Conservation (phyloP, 495 filamentous ascomycete species). For the Aspergillus homomorphus region DNA sequence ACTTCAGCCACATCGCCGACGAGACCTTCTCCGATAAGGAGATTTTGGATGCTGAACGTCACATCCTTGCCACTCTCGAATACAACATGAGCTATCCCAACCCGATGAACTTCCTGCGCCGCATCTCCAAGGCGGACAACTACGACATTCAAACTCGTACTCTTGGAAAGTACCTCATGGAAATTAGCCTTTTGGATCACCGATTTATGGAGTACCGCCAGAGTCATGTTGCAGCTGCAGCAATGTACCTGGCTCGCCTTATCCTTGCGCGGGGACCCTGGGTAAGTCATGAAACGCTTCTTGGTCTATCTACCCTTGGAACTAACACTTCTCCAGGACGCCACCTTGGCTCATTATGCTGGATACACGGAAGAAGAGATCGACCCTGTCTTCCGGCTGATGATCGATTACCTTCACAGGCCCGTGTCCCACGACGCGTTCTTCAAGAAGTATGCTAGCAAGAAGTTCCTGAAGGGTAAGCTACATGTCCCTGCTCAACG, state of each 20-base stretch:
- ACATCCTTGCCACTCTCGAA: slow-evolving; percentile 82
- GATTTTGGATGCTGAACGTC: slow-evolving; percentile 95
- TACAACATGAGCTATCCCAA: slow-evolving; percentile 99
- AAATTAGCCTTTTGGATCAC: slow-evolving; percentile 93
- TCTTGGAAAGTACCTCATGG: slow-evolving; percentile 96
- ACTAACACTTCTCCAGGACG: slow-evolving; percentile 56
- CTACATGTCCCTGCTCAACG: background rate
- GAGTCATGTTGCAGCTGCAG: slow-evolving; percentile 83
- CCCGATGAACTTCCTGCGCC: slow-evolving; percentile 98
- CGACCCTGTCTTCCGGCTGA: slow-evolving; percentile 83
- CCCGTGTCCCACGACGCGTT: slow-evolving; percentile 94
- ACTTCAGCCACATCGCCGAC: slow-evolving; percentile 95
- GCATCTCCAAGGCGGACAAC: slow-evolving; percentile 97
- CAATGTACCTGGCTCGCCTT: slow-evolving; percentile 91
- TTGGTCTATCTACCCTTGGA: background rate
- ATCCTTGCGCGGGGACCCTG: slow-evolving; percentile 87
- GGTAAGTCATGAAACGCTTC: slow-evolving; percentile 54
- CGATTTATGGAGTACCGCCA: slow-evolving; percentile 83
- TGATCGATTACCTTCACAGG: slow-evolving; percentile 89
- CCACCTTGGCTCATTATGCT: slow-evolving; percentile 85
- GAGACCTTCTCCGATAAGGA: slow-evolving; percentile 95
- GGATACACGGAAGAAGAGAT: slow-evolving; percentile 93
- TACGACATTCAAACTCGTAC: slow-evolving; percentile 98
- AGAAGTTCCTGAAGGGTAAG: slow-evolving; percentile 95
- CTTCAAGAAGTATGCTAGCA: slow-evolving; percentile 99